phyloP scores from a whole-genome alignment of 2,329 filamentous ascomycete species.

The Xenoacremonium recifei region DNA sequence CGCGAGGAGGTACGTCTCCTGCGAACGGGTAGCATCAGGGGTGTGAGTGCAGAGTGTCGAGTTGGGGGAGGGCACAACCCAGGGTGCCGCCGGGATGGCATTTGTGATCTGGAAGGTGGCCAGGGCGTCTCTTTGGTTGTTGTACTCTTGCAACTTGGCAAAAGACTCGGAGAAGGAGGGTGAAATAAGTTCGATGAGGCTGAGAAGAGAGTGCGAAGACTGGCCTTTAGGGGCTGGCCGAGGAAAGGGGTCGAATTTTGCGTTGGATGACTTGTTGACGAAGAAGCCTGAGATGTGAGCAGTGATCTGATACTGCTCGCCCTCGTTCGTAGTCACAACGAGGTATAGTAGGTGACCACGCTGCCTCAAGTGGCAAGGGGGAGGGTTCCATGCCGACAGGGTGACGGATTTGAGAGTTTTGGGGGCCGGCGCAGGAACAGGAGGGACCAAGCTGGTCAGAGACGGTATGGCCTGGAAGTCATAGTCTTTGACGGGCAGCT shows the following conservation, averaged over 20 bases:
- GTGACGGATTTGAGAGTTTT: conserved; percentile 90
- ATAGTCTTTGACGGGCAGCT: conserved; percentile 62
- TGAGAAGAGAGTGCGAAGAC: conserved; percentile 82
- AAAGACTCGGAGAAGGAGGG: conserved; percentile 80
- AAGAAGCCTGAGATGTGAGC: conserved; percentile 93
- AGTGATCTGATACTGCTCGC: conserved; percentile 92
- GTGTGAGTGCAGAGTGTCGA: conserved; percentile 69
- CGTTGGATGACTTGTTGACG: conserved; percentile 93
- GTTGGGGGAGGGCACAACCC: conserved; percentile 74
- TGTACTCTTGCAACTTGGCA: conserved; percentile 76
- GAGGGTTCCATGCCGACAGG: conserved; percentile 94
- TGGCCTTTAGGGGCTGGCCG: conserved; percentile 74
- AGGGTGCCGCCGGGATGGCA: conserved; percentile 86
- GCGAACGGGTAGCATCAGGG: conserved; percentile 81
- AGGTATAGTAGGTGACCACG: conserved; percentile 93
- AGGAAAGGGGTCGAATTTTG: conserved; percentile 90
- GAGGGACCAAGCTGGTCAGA: conserved; percentile 70
- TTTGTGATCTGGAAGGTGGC: conserved; percentile 96
- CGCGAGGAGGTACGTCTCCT: conserved; percentile 87
- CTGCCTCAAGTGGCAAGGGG: conserved; percentile 85
- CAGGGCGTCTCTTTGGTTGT: conserved; percentile 81
- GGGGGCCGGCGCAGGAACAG: conserved; percentile 64
- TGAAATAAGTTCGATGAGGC: conserved; percentile 75
- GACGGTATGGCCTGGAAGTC: conserved; percentile 70
- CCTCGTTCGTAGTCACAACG: conserved; percentile 84